Base-by-base conservation (phyloP, 495 filamentous ascomycete species). In the Annulohypoxylon maeteangense region DNA sequence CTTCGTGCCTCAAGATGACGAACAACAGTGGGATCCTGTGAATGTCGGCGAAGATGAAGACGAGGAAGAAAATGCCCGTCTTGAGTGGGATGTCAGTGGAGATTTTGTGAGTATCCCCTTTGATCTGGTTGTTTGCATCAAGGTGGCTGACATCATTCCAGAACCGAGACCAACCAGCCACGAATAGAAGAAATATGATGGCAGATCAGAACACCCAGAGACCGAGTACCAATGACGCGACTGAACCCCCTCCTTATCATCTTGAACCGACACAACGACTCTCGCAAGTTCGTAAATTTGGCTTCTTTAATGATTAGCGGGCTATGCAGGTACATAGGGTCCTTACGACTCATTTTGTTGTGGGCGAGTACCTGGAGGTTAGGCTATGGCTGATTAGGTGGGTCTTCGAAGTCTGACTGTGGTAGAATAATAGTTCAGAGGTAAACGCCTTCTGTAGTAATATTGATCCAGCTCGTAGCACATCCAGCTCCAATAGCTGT, bases 21-120 rank as follows among this genome's bases (percentile, higher is more conserved):
- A 95, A 69, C 90, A 93, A 69, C 82, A 86, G 71, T 98, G 94
- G 94, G 92, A 95, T 77, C 93, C 93, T 2, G 84, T 89, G 36
- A 89, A 92, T 59, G 87, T 90, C 18, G 88, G 91, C 16, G 90
- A 90, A 58, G 86, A 87, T 4, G 84, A 89, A 23, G 90, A 93
- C 44, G 92, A 91, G 63, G 90, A 74, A 51, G 79, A 81, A n/a
- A 77, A 76, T 44, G 78, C 75, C 5, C 76, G 88, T 54, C 83
- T 97, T 31, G 89, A 90, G 29, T 98, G 94, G 94, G 90, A 97
- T 81, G 87, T 89, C 10, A 91, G 86, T 68, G 89, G 84, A 22
- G 78, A 86, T 25, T 78, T 81, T 57, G 87, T 87, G 74, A 76
- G 79, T 72, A 44, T 54, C 14, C 40, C 38, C 20, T 56, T 27